Percentiles rank a stretch among this genome's conserved stretches.
These are phyloP conservation scores for Eutrema heterophyllum DNA, from an alignment of 345 rosid species.

Conservation along the genomic window DNA sequence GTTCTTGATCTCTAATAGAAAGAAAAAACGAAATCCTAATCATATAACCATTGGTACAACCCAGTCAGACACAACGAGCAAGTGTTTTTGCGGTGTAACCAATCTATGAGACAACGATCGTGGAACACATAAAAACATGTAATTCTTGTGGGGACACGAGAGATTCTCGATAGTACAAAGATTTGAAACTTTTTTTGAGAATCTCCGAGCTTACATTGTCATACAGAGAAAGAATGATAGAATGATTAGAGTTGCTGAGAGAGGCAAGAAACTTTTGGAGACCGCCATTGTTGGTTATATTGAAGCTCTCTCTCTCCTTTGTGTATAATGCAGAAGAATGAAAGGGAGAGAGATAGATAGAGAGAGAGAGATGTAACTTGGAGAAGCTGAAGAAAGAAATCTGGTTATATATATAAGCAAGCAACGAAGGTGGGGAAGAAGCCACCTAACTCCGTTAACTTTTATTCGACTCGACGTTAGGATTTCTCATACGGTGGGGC, in stretches of 20 bases:
- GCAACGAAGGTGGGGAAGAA: conserved; percentile 24
- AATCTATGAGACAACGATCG: too few species aligned
- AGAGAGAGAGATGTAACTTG: conserved; percentile 19
- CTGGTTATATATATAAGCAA: conserved; percentile 12
- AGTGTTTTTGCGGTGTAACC: too few species aligned
- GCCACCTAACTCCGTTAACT: conserved; percentile 22
- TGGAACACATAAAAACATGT: too few species aligned
- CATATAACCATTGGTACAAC: too few species aligned
- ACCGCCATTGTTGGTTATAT: conserved; percentile 41
- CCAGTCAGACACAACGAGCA: too few species aligned
- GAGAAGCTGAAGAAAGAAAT: conserved; percentile 15
- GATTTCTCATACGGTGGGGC: conserved; percentile 2
- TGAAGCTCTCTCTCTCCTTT: conserved; percentile 18
- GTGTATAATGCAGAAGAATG: background rate
- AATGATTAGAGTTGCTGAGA: conserved; percentile 34
- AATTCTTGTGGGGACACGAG: too few species aligned
- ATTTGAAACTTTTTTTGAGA: background rate
- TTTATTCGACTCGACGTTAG: background rate
- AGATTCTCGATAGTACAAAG: background rate
- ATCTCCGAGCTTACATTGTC: conserved; percentile 12
- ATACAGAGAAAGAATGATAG: conserved; percentile 31
- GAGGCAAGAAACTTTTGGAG: conserved; percentile 36
- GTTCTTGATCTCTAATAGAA: too few species aligned
- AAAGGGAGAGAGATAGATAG: background rate
- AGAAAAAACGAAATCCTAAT: too few species aligned